Evolutionary conservation across 83 land plant genomes (phyloP).

Genomic region (Picea engelmannii): DNA sequence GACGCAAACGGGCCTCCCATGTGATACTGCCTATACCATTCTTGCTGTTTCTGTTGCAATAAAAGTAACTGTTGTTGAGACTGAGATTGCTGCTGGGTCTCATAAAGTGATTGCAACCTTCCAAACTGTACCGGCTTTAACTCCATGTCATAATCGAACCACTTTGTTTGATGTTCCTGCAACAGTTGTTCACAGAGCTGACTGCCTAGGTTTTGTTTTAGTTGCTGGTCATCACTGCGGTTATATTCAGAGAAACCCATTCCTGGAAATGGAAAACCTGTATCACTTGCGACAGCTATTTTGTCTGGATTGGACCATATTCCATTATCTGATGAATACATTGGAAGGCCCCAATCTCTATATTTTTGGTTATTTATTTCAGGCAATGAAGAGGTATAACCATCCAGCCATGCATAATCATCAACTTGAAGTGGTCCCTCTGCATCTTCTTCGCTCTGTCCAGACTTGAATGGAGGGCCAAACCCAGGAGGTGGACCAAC

Average conservation of each 20-base stretch:
- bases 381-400: constrained; percentile 38
- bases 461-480: constrained; percentile 34
- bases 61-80: constrained; percentile 28
- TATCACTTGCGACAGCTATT: constrained; percentile 14
- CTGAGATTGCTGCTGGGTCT: constrained; percentile 24
- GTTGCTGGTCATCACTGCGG: constrained; percentile 7
- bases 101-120: constrained; percentile 13
- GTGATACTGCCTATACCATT: constrained; percentile 22
- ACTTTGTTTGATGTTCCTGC: constrained; percentile 19
- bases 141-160: constrained; percentile 11
- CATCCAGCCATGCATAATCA: constrained; percentile 90
- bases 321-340: constrained; percentile 12
- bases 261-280: constrained; percentile 59
- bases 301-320: constrained; percentile 6
- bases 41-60: constrained; percentile 30
- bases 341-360: constrained; percentile 21
- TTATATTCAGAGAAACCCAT: constrained; percentile 32
- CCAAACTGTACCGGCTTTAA: constrained; percentile 21
- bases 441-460: constrained; percentile 18
- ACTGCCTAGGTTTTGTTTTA: constrained; percentile 22
- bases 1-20: constrained; percentile 40
- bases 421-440: constrained; percentile 47
- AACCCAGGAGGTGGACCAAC: constrained; percentile 50
- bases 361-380: constrained; percentile 12
- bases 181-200: constrained; percentile 33